Evolutionary conservation across 2,329 filamentous ascomycete genomes (phyloP).

Genomic region (Cladophialophora psammophila): DNA sequence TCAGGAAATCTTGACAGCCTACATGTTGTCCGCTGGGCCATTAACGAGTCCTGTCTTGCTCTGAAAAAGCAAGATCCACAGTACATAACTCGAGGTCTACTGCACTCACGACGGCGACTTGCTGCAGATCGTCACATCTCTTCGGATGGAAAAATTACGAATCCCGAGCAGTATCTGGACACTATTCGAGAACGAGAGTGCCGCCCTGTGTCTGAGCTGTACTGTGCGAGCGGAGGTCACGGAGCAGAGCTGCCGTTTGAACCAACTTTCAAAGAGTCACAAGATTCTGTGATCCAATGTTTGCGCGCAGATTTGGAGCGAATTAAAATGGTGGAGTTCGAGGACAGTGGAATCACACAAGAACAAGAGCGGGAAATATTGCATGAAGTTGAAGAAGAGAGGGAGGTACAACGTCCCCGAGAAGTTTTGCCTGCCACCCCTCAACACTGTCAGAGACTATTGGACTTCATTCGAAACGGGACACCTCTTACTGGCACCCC

Average conservation of each 20-base stretch:
- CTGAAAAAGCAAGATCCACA: conserved; percentile 60
- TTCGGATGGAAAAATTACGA: neutral
- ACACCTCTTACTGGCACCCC: conserved; percentile 38
- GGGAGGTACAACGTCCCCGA: conserved; percentile 60
- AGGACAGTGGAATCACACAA: conserved; percentile 59
- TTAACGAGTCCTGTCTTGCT: conserved; percentile 64
- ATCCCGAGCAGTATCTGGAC: conserved; percentile 32
- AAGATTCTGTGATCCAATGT: conserved; percentile 41
- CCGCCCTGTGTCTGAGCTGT: conserved; percentile 60
- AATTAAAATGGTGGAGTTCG: conserved; percentile 46
- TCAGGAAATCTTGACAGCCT: conserved; percentile 47
- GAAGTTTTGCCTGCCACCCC: conserved; percentile 53
- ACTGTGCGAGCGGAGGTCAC: conserved; percentile 49
- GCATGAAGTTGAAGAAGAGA: conserved; percentile 69
- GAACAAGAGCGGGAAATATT: conserved; percentile 72
- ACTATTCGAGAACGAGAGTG: conserved; percentile 65
- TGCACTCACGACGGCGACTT: conserved; percentile 54
- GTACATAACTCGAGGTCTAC: conserved; percentile 67
- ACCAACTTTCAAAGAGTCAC: conserved; percentile 35
- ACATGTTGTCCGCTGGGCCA: conserved; percentile 67
- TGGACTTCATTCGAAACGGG: conserved; percentile 51
- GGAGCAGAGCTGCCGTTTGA: conserved; percentile 8
- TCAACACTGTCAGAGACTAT: conserved; percentile 54
- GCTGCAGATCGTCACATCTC: conserved; percentile 8
- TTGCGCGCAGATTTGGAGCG: conserved; percentile 49